Percentiles rank a stretch among this genome's conserved stretches.
These are phyloP conservation scores for Malania oleifera DNA, from an alignment of 164 flowering plant species.

Conservation along the genomic window DNA sequence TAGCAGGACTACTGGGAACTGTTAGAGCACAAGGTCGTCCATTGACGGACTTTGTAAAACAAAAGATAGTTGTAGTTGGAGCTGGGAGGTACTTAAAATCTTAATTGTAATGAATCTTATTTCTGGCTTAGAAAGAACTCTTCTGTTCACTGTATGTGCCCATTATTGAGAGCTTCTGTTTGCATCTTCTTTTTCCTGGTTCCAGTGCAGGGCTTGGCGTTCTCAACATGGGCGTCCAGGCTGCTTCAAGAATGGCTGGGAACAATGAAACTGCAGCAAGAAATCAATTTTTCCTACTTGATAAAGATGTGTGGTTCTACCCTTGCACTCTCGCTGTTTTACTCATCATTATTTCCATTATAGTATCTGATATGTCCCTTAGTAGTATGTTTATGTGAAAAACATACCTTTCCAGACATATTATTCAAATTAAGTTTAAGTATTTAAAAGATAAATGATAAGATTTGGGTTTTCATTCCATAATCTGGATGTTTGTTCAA, in stretches of 20 bases:
- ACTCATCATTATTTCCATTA: not conserved
- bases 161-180: constrained; percentile 6
- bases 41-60: constrained; percentile 75
- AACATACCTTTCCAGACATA: no score
- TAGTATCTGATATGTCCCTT: not conserved
- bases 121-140: not conserved
- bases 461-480: no score
- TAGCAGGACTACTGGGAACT: constrained; percentile 91
- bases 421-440: no score
- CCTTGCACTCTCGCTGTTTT: not conserved
- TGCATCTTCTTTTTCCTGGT: constrained; percentile 14
- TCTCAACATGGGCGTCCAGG: constrained; percentile 70
- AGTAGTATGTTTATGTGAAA: not conserved
- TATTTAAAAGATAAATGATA: no score
- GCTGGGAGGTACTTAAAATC: constrained; percentile 79
- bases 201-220: constrained; percentile 99
- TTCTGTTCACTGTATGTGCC: constrained; percentile 1
- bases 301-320: constrained; percentile 65
- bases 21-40: constrained; percentile 96
- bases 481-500: not conserved
- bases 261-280: constrained; percentile 28
- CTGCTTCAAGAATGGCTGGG: constrained; percentile 69
- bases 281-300: constrained; percentile 70
- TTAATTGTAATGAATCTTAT: not conserved
- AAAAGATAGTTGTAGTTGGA: constrained; percentile 96